Evolutionary conservation across 352 stramenopile species (phyloP), one percentile per base, ranked within the genome.

Genomic region (Pythium diclinum): DNA sequence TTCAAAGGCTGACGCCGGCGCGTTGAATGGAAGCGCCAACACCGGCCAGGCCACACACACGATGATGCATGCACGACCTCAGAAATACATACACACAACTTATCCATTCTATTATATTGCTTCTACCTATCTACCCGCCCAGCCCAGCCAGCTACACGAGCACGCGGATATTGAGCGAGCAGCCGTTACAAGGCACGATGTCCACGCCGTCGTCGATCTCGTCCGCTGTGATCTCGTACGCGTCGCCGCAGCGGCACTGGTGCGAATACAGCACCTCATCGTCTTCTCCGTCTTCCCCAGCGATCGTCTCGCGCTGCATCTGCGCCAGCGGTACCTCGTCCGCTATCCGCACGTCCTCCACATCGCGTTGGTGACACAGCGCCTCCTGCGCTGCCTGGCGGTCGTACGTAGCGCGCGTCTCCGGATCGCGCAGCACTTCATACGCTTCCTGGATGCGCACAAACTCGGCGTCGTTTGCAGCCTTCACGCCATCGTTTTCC

Each of bases 111-210:
- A 47, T 47, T 47, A 16, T 23, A 47, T 23, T 34, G 49, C 36
- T 23, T 69, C 36, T 49, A 59, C 63, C 65, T 58, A 49, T 33
- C 25, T 28, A 28, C 25, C 25, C 25, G 25, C 25, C 25, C 25
- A 28, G 40, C n/a, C 34, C 38, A 7, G 19, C 21, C 21, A 7
- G 19, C 17, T 21, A 51, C 17, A 42, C 47, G 36, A 85, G 7
- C 46, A 94, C 85, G 19, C 81, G 80, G 48, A 94, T 92, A 63
- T 92, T 79, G 47, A 92, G 66, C 30, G 86, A 94, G 72, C 86
- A 94, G 30, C 86, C 86, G 33, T 81, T 85, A 71, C 86, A 94
- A 0, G 86, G 81, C 19, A 91, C 81, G 8, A 92, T 72, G 55
- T 91, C 72, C 40, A 88, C 74, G 21, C 76, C 77, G 32, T 92